A percentile compares a stretch with the other conserved stretches of the same genome.
phyloP scores from a whole-genome alignment of 1,284 basidiomycete genomes.

The Apiotrichum mycotoxinovorans region DNA sequence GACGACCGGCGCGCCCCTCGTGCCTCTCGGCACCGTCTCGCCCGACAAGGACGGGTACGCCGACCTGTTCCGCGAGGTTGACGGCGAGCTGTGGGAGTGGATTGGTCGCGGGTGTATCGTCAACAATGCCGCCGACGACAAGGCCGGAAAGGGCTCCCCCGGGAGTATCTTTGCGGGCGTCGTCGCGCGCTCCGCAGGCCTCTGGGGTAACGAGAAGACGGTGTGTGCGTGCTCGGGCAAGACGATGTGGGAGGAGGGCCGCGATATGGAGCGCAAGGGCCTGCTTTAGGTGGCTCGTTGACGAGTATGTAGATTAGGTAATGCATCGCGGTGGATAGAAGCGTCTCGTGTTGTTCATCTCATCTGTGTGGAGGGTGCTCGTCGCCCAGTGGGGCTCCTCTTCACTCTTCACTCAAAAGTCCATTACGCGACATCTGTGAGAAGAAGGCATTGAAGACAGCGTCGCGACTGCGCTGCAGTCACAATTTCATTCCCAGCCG shows the following conservation, averaged over 20 bases:
- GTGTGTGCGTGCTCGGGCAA: slow-evolving; percentile 50
- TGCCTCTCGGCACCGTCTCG: slow-evolving; percentile 36
- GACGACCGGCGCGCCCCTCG: slow-evolving; percentile 40
- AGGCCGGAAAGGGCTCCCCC: background rate
- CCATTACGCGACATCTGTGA: no score
- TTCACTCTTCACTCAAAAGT: no score
- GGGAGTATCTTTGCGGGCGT: slow-evolving; percentile 48
- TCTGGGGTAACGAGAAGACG: slow-evolving; percentile 52
- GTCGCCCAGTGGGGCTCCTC: no score
- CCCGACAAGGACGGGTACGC: slow-evolving; percentile 50
- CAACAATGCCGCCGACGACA: slow-evolving; percentile 4
- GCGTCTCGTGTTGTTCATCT: no score
- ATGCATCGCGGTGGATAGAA: no score
- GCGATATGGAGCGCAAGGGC: slow-evolving; percentile 46
- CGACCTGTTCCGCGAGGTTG: slow-evolving; percentile 50
- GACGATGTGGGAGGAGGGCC: slow-evolving; percentile 52
- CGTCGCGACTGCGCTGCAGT: no score
- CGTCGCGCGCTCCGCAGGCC: slow-evolving; percentile 48
- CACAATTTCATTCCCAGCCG: no score
- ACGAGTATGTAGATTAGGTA: background rate
- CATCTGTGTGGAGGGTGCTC: no score
- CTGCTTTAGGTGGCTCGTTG: background rate
- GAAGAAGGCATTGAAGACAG: no score
- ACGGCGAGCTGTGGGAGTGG: slow-evolving; percentile 50
- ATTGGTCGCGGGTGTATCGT: slow-evolving; percentile 50